These are phyloP conservation scores for Phytopythium kandeliae DNA, from an alignment of 352 stramenopile genomes.

Conservation along the genomic window DNA sequence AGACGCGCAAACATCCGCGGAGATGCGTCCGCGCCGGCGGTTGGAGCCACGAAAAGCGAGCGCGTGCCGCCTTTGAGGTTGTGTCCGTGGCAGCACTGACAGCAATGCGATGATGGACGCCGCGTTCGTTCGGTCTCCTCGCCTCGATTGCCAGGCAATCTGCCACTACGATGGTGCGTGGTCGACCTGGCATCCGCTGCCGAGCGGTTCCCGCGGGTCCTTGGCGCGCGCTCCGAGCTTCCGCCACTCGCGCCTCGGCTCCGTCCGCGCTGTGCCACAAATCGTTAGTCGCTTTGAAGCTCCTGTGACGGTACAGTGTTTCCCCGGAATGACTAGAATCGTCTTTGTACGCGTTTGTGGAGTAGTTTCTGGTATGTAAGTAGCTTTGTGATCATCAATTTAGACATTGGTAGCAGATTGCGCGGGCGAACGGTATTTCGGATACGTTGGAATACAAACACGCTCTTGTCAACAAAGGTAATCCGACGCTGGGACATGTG, in stretches of 20 bases:
- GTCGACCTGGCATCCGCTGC: too few species aligned
- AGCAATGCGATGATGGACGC: too few species aligned
- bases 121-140: too few species aligned
- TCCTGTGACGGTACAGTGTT: not conserved
- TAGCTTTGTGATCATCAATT: not conserved
- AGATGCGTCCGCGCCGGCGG: not conserved
- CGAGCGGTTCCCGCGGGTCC: not conserved
- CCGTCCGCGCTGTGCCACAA: too few species aligned
- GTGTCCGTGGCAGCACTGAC: not conserved
- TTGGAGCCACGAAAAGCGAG: not conserved
- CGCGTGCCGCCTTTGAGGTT: not conserved
- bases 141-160: too few species aligned
- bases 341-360: not conserved
- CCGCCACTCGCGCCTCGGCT: too few species aligned
- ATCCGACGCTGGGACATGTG: conserved; percentile 1
- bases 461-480: not conserved
- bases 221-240: not conserved
- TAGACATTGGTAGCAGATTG: not conserved
- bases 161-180: too few species aligned
- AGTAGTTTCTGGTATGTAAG: not conserved
- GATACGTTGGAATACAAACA: not conserved
- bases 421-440: not conserved
- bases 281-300: too few species aligned
- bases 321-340: not conserved
- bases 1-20: not conserved